These are phyloP conservation scores for Nyctanthes arbortristis DNA, from an alignment of 257 asterid genomes.

Conservation along the genomic window DNA sequence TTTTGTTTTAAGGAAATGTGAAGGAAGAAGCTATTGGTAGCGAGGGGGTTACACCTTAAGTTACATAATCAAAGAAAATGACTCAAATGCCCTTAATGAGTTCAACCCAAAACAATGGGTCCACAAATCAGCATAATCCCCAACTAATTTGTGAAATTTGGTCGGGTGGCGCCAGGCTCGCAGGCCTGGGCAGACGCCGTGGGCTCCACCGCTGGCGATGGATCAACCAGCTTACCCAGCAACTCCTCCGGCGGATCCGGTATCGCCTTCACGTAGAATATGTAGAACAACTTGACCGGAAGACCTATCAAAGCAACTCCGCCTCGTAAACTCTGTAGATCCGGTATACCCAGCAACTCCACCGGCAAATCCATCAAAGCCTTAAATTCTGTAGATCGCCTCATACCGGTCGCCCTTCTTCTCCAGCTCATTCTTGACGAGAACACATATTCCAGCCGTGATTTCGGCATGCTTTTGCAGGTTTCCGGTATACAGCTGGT, in stretches of 20 bases:
- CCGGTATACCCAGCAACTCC: too few species aligned
- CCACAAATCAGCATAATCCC: too few species aligned
- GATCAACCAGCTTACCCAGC: conserved; percentile 61
- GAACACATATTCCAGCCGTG: conserved; percentile 79
- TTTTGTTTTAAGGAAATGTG: neutral
- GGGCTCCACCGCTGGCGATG: conserved; percentile 76
- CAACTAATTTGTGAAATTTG: conserved; percentile 50
- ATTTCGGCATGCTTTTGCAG: conserved; percentile 78
- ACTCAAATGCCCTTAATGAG: too few species aligned
- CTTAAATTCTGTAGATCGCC: conserved; percentile 88
- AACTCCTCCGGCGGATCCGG: conserved; percentile 80
- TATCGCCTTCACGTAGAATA: conserved; percentile 82
- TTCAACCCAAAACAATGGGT: too few species aligned
- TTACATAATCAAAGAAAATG: too few species aligned
- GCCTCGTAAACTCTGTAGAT: conserved; percentile 89
- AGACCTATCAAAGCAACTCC: conserved; percentile 74
- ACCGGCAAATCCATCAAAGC: conserved; percentile 89
- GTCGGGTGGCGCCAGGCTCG: conserved; percentile 67
- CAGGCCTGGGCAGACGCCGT: conserved; percentile 78
- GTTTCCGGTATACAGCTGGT: conserved; percentile 79
- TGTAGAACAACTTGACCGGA: conserved; percentile 90
- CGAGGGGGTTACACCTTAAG: too few species aligned
- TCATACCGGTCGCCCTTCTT: conserved; percentile 91
- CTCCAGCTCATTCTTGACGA: conserved; percentile 83
- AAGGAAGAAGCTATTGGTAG: too few species aligned